Base-by-base conservation (phyloP, 345 rosid genomes). In the Syzygium jambos region DNA sequence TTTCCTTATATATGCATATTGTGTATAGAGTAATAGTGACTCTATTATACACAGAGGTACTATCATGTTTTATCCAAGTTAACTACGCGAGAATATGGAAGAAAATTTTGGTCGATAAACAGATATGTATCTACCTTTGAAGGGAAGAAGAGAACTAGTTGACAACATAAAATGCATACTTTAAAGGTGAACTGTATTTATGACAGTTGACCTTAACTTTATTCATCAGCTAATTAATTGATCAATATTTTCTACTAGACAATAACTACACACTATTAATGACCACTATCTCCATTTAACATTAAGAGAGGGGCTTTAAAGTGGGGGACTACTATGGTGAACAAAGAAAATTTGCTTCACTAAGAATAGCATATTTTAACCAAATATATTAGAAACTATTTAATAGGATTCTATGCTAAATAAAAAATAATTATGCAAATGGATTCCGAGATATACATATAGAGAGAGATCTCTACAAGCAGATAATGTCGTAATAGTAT, bases 401-500 rank as follows among this genome's bases (percentile, higher is more conserved):
- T 8, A 68, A 30, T 29, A 16, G 11, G 6, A 68, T 43, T 65
- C 23, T 19, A 16, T 30, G 38, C 16, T 30, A 1, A 30, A 4
- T 68, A 68, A 15, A 16, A 68, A 68, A 11, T 68, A 43, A 17
- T 17, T 16, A 16, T 30, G 78, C 43, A 30, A 34, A 68, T 3
- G 23, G 25, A 34, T 11, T 68, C 43, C 6, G 1, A 30, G 25
- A 68, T 34, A 34, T 68, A 68, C 0, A 1, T 34, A 1, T 17
- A 68, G 23, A 17, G 41, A 63, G 22, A 65, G 3, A 30, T 30
- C 4, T 63, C 41, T 29, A 6, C 11, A 30, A 65, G 22, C 41
- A 30, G 0, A 65, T 65, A 65, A 30, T 0, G 0, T 65, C 16
- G 78, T 11, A 2, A 68, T 4, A 68, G 5, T 4, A 68, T 68